These are phyloP conservation scores for Besnoitia besnoiti DNA, from an alignment of 169 alveolate genomes.

Conservation along the genomic window DNA sequence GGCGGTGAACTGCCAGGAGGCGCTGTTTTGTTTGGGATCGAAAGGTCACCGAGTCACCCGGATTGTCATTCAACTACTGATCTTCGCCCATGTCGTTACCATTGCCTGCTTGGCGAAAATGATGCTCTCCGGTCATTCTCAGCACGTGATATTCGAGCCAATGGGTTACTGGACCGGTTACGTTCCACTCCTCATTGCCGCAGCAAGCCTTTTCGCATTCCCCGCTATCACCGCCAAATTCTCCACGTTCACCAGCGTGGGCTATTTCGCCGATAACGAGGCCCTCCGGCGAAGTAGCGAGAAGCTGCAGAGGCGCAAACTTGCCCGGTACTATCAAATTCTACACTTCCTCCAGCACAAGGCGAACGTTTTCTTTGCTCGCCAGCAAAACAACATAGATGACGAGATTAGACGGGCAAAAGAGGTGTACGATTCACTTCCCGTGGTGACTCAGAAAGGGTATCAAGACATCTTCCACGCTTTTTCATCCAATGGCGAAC, in stretches of 20 bases:
- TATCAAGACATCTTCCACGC: slow-evolving; percentile 64
- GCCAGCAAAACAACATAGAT: slow-evolving; percentile 26
- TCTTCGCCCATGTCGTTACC: slow-evolving; percentile 59
- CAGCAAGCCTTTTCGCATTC: slow-evolving; percentile 40
- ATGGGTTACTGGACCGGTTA: slow-evolving; percentile 64
- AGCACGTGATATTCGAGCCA: slow-evolving; percentile 46
- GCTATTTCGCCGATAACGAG: slow-evolving; percentile 59
- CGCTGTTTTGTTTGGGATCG: slow-evolving; percentile 47
- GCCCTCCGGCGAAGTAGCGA: slow-evolving; percentile 52
- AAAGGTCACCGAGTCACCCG: slow-evolving; percentile 42
- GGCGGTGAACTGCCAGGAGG: slow-evolving; percentile 52
- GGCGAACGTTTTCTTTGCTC: slow-evolving; percentile 44
- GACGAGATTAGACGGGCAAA: slow-evolving; percentile 49
- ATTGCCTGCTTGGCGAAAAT: slow-evolving; percentile 57
- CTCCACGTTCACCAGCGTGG: slow-evolving; percentile 49
- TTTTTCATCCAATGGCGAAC: slow-evolving; percentile 22
- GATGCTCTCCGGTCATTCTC: slow-evolving; percentile 57
- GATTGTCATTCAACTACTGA: slow-evolving; percentile 31
- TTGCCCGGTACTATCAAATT: slow-evolving; percentile 58
- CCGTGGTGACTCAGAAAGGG: slow-evolving; percentile 50
- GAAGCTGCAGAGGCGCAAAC: slow-evolving; percentile 14
- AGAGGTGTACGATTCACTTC: slow-evolving; percentile 28
- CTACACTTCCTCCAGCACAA: slow-evolving; percentile 54
- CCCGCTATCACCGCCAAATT: slow-evolving; percentile 46
- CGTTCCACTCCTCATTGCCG: slow-evolving; percentile 19